Evolutionary conservation across 345 rosid species (phyloP).

Genomic region (Lepidium aucheri): DNA sequence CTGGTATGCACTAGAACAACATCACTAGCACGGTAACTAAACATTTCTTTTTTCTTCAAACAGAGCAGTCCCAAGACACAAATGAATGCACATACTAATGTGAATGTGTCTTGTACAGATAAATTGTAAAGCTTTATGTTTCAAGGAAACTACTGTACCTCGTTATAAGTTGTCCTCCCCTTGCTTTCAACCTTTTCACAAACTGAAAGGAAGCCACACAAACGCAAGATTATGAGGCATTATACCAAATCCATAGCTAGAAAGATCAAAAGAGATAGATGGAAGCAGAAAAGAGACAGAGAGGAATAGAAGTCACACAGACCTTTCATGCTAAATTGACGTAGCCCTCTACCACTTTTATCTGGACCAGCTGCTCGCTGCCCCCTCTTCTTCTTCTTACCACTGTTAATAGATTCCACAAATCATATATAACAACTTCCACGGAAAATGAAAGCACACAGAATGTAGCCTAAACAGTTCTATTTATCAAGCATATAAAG

Average conservation of each 20-base stretch:
- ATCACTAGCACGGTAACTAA: too few species aligned
- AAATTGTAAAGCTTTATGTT: background rate
- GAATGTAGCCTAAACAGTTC: background rate
- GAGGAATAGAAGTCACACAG: background rate
- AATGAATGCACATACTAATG: background rate
- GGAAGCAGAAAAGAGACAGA: background rate
- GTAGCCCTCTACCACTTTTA: slow-evolving; percentile 96
- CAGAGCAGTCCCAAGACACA: background rate
- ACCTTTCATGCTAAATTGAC: slow-evolving; percentile 99
- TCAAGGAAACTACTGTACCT: slow-evolving; percentile 50
- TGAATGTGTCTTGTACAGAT: background rate
- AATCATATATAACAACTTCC: background rate
- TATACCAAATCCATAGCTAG: background rate
- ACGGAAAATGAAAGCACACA: background rate
- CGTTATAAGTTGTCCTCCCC: slow-evolving; percentile 96
- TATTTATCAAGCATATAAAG: too few species aligned
- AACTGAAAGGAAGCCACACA: slow-evolving; percentile 38
- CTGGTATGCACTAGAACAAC: background rate
- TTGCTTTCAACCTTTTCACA: slow-evolving; percentile 99
- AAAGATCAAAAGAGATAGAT: background rate
- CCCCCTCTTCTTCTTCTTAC: slow-evolving; percentile 87
- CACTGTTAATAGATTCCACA: slow-evolving; percentile 28
- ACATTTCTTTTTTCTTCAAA: too few species aligned
- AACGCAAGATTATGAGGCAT: background rate
- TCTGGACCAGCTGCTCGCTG: slow-evolving; percentile 86